These are phyloP conservation scores for Suillus subluteus DNA, from an alignment of 768 basidiomycete genomes.

Conservation along the genomic window DNA sequence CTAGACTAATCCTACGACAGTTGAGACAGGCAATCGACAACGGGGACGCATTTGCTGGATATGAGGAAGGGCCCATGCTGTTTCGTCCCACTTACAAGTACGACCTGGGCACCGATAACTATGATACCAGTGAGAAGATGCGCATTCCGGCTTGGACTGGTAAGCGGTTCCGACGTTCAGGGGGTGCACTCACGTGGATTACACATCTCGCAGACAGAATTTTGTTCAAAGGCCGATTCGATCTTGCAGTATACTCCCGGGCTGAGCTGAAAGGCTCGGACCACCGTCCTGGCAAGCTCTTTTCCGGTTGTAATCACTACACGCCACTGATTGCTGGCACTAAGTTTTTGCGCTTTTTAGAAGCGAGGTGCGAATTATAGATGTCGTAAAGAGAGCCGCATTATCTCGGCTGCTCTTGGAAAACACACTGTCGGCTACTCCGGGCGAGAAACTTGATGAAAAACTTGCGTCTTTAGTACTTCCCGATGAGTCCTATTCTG, in stretches of 20 bases:
- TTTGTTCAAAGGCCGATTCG: constrained; percentile 79
- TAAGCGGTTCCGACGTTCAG: constrained; percentile 35
- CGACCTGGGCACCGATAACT: constrained; percentile 77
- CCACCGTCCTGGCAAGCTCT: constrained; percentile 80
- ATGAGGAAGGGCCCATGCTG: constrained; percentile 86
- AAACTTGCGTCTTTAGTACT: constrained; percentile 65
- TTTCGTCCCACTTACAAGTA: constrained; percentile 97
- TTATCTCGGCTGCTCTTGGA: constrained; percentile 72
- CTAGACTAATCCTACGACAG: constrained; percentile 41
- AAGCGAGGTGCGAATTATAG: constrained; percentile 77
- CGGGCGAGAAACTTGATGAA: constrained; percentile 72
- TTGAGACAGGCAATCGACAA: constrained; percentile 72
- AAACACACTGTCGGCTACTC: constrained; percentile 59
- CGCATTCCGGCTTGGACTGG: constrained; percentile 98
- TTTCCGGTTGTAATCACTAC: background rate
- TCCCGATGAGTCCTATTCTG: constrained; percentile 39
- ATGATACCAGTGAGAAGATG: constrained; percentile 96
- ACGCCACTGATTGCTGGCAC: background rate
- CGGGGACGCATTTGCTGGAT: constrained; percentile 78
- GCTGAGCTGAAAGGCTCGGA: constrained; percentile 92
- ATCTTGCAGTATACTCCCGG: constrained; percentile 78
- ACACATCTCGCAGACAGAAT: constrained; percentile 75
- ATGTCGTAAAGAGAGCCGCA: constrained; percentile 70
- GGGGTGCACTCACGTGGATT: constrained; percentile 16
- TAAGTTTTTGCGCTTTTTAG: constrained; percentile 86